Evolutionary conservation across 345 rosid genomes (phyloP), one percentile per base, ranked within the genome.

Genomic region (Syzygium aqueum): DNA sequence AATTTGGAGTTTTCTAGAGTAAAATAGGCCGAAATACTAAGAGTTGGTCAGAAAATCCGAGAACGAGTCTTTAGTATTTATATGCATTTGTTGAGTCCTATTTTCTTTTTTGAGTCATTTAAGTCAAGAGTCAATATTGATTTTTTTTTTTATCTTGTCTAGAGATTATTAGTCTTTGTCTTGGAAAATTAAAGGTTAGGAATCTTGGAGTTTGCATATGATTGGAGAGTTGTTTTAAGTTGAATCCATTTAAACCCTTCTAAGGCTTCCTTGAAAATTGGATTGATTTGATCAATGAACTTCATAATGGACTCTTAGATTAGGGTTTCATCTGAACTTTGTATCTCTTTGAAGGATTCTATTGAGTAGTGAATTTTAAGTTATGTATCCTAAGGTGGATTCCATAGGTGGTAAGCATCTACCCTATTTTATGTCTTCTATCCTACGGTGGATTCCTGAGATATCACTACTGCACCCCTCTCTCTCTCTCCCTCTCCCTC

Each of bases 181-280:
- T 54, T 54, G 25, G 59, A 30, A 96, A 96, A 17, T 96, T 95
- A 28, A 97, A 92, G 40, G 89, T 56, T 4, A 23, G n/a, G n/a
- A 27, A 23, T 56, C 1, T 21, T 7, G 25, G 59, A 54, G 23
- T 21, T 54, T 54, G 11, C 25, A 3, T 21, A 21, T 25, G n/a
- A 11, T 56, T 2, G 3, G 61, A 56, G 12, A 56, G n/a, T 56
- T 56, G 61, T 23, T 10, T 27, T 56, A 10, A 22, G n/a, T 56
- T 2, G 61, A 0, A 56, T 23, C 61, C 0, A 23, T 56, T 56
- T 56, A 23, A 56, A 10, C 61, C 61, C 61, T 27, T 56, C 6
- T 23, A 56, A 56, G 11, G n/a, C 61, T 56, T 56, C 25, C 1
- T 56, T 56, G 61, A 56, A 27, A 11, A 11, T 21, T 23, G 61